Evolutionary conservation across 768 basidiomycete species (phyloP), one percentile per base, ranked within the genome.

Genomic region (Chiua virens): DNA sequence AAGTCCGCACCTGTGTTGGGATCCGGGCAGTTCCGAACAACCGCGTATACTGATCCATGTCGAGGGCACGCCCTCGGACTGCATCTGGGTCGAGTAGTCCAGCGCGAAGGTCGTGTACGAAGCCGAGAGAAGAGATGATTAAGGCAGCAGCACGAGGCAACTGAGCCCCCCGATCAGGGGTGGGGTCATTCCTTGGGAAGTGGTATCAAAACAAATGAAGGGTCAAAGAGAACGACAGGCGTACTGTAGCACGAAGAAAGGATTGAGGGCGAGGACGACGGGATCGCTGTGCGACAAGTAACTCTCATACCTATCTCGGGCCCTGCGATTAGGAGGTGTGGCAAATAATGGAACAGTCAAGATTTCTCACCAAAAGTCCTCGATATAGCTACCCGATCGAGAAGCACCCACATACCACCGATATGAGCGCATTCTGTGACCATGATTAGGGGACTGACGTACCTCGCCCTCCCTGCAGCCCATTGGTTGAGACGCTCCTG

Each of bases 171-270:
- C 88, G 82, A 58, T 89, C 81, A 0, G 95, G 92, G 0, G 88
- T 92, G 0, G 94, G 94, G 67, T 96, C 93, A 64, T 97, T 88
- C 70, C 92, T 96, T 64, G 5, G 42, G n/a, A 42, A 43, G 22
- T 32, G 28, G 39, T 1, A 42, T n/a, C n/a, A n/a, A n/a, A n/a
- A n/a, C n/a, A n/a, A n/a, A n/a, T 2, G 4, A 23, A 42, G 8
- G n/a, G 27, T 25, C 15, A 0, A 22, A 28, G 5, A 3, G 10
- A 30, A 30, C 32, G 47, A 32, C 20, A 21, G 75, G 8, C 91
- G 52, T 63, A 95, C 93, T 97, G 92, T 56, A 98, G 85, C 7
- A 98, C 90, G 67, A 99, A 98, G 78, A 94, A 99, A 0, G 96
- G 96, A 63, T 98, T 99, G 59, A 98, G 77, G 36, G 89, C 87